Base-by-base conservation (phyloP, 768 basidiomycete species). In the Mycena floridula region DNA sequence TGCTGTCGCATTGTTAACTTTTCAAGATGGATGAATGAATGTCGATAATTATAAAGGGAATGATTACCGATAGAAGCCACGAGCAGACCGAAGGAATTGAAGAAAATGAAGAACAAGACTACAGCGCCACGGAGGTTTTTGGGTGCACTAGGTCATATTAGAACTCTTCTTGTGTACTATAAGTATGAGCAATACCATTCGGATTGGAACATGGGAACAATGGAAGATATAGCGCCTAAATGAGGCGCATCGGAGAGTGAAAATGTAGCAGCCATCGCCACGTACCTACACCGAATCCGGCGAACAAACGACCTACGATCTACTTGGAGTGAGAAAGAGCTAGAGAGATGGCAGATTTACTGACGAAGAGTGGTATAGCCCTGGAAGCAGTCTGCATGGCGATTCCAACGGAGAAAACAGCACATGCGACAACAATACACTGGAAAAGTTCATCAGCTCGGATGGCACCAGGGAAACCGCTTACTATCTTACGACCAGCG, bases 201-300 rank as follows among this genome's bases (percentile, higher is more conserved):
- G 32, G 67, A 69, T 53, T 70, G 67, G 53, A 69, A 74, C 69
- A 72, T 66, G 12, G 69, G 69, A 40, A 69, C 59, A 56, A 88
- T 68, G 54, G 72, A 75, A 21, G 86, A 89, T 30, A 89, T 78
- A n/a, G n/a, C n/a, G n/a, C n/a, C n/a, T n/a, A n/a, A n/a, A n/a
- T n/a, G n/a, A n/a, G n/a, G n/a, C n/a, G n/a, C n/a, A n/a, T n/a
- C n/a, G n/a, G n/a, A n/a, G n/a, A n/a, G n/a, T n/a, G n/a, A n/a
- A n/a, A n/a, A n/a, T n/a, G n/a, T n/a, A n/a, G n/a, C n/a, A n/a
- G n/a, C n/a, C n/a, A n/a, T n/a, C n/a, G n/a, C n/a, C n/a, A n/a
- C 59, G 89, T 71, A 50, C 89, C 73, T 23, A 92, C 86, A 60
- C 88, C 88, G 45, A 86, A 56, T 58, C 89, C 89, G 32, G 88